phyloP scores from a whole-genome alignment of 1,284 basidiomycete genomes.

The Gastroboletus turbinatus region DNA sequence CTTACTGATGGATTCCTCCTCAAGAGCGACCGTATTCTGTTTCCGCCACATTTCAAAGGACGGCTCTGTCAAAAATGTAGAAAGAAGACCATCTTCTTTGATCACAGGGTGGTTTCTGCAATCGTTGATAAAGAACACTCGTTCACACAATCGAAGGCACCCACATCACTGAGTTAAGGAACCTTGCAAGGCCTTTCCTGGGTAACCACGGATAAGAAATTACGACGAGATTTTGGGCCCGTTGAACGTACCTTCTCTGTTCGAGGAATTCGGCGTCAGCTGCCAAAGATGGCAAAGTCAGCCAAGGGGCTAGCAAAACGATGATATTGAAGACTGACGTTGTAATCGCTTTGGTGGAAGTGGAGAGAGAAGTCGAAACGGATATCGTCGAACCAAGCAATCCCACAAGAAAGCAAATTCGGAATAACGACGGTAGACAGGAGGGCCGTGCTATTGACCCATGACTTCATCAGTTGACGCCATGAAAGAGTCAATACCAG shows the following conservation, averaged over 20 bases:
- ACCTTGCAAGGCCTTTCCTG: slow-evolving; percentile 81
- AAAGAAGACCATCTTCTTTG: slow-evolving; percentile 80
- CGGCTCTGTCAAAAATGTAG: slow-evolving; percentile 77
- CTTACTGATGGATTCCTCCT: slow-evolving; percentile 85
- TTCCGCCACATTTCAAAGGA: slow-evolving; percentile 88
- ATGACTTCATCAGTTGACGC: slow-evolving; percentile 10
- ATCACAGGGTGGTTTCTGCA: slow-evolving; percentile 86
- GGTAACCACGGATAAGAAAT: not conserved
- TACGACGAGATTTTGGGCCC: not conserved
- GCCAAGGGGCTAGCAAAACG: not conserved
- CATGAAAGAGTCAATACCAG: not conserved
- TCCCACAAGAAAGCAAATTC: slow-evolving; percentile 92
- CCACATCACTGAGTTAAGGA: slow-evolving; percentile 76
- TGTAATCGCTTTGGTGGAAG: slow-evolving; percentile 90
- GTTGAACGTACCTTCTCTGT: slow-evolving; percentile 63
- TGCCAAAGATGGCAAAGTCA: slow-evolving; percentile 29
- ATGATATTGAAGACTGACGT: slow-evolving; percentile 50
- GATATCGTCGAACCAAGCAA: slow-evolving; percentile 75
- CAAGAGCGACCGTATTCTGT: slow-evolving; percentile 64
- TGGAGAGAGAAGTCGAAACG: slow-evolving; percentile 87
- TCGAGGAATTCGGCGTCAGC: slow-evolving; percentile 89
- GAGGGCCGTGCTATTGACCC: slow-evolving; percentile 51
- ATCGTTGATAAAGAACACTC: not conserved
- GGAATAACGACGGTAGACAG: slow-evolving; percentile 77
- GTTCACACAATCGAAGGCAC: slow-evolving; percentile 24